Base-by-base conservation (phyloP, 129 eudicot genomes). In the Gnaphalium uliginosum region DNA sequence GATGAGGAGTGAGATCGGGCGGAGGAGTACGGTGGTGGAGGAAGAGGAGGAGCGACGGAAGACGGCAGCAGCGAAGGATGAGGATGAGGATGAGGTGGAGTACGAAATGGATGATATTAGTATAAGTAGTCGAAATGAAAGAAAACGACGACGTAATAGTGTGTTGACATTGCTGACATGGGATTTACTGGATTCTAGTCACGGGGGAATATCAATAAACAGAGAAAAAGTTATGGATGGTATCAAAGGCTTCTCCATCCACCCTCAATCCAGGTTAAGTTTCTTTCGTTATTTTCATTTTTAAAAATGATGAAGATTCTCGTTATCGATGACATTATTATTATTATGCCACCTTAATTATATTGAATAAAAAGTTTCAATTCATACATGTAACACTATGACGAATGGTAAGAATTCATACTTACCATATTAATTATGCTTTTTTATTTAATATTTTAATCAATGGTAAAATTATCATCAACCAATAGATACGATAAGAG, bases 191-290 rank as follows among this genome's bases (percentile, higher is more conserved):
- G 81, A 83, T 1, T 67, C 81, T 0, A 73, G 76, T 26, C 82
- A 76, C 54, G 66, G 76, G 64, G 78, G 78, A 54, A 41, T 41
- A 41, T 41, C 48, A 41, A 41, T 41, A 41, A 80, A 83, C 70
- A 79, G 85, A 27, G 83, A 84, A 14, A 66, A 32, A n/a, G 66
- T 89, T 14, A 26, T 89, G 57, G 60, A 80, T 80, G 96, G 96
- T 57, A 37, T 92, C 77, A 83, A 81, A 9, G 91, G 89, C 60
- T 72, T 72, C 26, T 83, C 39, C 74, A 81, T 92, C 80, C 78
- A 83, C 30, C 96, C 96, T 0, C 80, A 80, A 24, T 79, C 83
- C 92, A 92, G 92, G 98, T 92, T 51, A 11, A 4, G 5, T 10
- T 18, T 19, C 37, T 22, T 71, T n/a, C n/a, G n/a, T n/a, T n/a